Conservation (phyloP, 257 asterid genomes). For the Solanum stenotomum region DNA sequence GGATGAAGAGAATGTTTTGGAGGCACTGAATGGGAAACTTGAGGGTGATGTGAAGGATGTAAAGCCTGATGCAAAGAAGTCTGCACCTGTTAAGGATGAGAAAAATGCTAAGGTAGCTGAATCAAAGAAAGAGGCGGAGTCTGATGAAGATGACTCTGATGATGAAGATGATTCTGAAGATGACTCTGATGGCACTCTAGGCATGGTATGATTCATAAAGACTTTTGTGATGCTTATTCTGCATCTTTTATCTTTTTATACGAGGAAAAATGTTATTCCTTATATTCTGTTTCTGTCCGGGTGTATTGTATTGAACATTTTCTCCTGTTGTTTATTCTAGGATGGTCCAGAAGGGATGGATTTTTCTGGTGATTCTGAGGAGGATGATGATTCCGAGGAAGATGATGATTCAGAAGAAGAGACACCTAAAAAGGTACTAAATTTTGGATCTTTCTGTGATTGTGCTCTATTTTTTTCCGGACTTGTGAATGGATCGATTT, state of each 20-base stretch:
- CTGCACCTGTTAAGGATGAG: not conserved
- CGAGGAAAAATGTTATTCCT: not conserved
- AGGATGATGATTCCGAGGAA: slow-evolving; percentile 17
- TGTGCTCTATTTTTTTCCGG: not conserved
- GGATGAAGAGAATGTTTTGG: slow-evolving; percentile 6
- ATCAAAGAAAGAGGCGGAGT: slow-evolving; percentile 4
- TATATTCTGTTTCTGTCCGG: not conserved
- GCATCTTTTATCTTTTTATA: not conserved
- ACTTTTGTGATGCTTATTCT: not conserved
- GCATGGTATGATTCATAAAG: not conserved
- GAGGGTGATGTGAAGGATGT: not conserved
- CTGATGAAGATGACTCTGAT: slow-evolving; percentile 9
- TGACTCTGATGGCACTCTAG: slow-evolving; percentile 2
- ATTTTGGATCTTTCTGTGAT: not conserved
- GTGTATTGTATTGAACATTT: not conserved
- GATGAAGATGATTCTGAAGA: slow-evolving; percentile 17
- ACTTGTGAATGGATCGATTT: not conserved
- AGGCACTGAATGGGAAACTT: not conserved
- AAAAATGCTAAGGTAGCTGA: not conserved
- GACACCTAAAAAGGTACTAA: slow-evolving; percentile 26
- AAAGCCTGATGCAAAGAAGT: slow-evolving; percentile 9
- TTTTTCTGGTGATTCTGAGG: not conserved
- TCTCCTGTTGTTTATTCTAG: not conserved
- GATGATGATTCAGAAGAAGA: slow-evolving; percentile 28
- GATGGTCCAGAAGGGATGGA: slow-evolving; percentile 19